Base-by-base conservation (phyloP, 1,284 basidiomycete genomes). In the Fomitiporia mediterranea region DNA sequence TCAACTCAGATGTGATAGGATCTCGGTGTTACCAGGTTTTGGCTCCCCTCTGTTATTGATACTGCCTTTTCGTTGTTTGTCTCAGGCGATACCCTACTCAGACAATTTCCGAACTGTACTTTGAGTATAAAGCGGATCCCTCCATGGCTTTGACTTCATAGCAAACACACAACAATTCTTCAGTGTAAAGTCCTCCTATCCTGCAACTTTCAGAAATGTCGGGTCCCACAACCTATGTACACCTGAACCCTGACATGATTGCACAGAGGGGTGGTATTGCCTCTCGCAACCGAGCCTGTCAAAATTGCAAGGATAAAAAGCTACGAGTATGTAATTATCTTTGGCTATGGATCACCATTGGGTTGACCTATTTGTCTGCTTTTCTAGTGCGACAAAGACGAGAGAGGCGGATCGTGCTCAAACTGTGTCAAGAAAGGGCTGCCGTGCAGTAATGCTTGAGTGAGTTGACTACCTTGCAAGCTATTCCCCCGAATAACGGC, bases 81-180 rank as follows among this genome's bases (percentile, higher is more conserved):
- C 32, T 4, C 53, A 55, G 53, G 53, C 53, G 44, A 55, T 55
- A 37, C 32, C 53, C 44, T 49, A 21, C 50, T 55, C 37, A 38
- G 46, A 39, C 43, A 49, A 28, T 55, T 49, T 38, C 53, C 53
- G 53, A 40, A 25, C 9, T 23, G 4, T 19, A 6, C 3, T 19
- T 35, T 3, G 11, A 3, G 51, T 53, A 53, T 53, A 53, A 43
- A 43, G 28, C 7, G 19, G 27, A 17, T 19, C 17, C 15, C 23
- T 15, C 0, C 25, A 7, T 27, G 21, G 5, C 37, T 11, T 23
- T 13, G 23, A 43, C 32, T 43, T 25, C 32, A 30, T 40, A 43
- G 21, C 25, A 28, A 11, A 30, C 17, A 51, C 9, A 32, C 38
- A 27, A 15, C 15, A 8, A 19, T 4, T 19, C 2, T 11, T 35